Conservation (phyloP, 1,139 yeast genomes). For the Geotrichum australiense region DNA sequence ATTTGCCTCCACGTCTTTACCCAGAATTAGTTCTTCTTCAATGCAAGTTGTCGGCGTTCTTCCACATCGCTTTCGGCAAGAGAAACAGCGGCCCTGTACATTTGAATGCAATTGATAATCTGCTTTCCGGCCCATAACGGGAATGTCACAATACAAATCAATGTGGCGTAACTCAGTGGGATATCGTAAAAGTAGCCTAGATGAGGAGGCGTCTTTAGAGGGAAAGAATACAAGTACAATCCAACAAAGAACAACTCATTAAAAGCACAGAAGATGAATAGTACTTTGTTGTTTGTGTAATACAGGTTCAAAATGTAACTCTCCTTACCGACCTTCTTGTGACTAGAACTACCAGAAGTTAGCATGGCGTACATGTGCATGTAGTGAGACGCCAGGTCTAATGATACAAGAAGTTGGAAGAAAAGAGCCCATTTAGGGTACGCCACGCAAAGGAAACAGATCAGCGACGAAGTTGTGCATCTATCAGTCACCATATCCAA, state of each 20-base stretch:
- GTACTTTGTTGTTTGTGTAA: conserved; percentile 75
- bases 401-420: conserved; percentile 81
- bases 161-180: conserved; percentile 56
- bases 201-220: conserved; percentile 38
- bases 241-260: conserved; percentile 93
- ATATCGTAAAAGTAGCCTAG: conserved; percentile 39
- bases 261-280: conserved; percentile 83
- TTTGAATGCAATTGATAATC: conserved; percentile 79
- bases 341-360: conserved; percentile 70
- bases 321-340: conserved; percentile 75
- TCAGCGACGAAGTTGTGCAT: conserved; percentile 88
- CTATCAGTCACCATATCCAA: conserved; percentile 98
- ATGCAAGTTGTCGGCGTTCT: conserved; percentile 36
- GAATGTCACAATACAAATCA: conserved; percentile 55
- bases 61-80: conserved; percentile 78
- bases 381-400: conserved; percentile 93
- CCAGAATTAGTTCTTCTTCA: conserved; percentile 16
- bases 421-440: conserved; percentile 60
- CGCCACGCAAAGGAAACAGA: conserved; percentile 74
- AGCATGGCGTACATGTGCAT: conserved; percentile 98
- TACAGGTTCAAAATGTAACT: conserved; percentile 71
- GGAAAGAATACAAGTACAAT: conserved; percentile 68
- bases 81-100: conserved; percentile 74
- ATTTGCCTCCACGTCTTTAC: too few species aligned
- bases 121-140: conserved; percentile 94